A percentile compares a stretch with the other conserved stretches of the same genome.
These are phyloP conservation scores for Penicillium sp. DNA, from an alignment of 2,329 filamentous ascomycete species.

Conservation along the genomic window DNA sequence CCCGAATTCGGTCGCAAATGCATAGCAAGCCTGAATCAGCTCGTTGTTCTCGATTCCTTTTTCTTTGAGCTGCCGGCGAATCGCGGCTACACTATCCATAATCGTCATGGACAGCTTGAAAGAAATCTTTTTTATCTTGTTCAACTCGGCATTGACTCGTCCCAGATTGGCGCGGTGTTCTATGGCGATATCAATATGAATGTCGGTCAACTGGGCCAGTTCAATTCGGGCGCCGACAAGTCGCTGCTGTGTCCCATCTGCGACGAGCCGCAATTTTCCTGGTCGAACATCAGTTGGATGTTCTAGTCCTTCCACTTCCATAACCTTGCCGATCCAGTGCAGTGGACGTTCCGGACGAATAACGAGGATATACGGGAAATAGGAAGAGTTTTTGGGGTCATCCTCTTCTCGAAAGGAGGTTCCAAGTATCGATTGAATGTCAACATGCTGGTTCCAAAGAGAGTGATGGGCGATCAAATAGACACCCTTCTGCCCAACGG, in stretches of 20 bases:
- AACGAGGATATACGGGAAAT: constrained; percentile 78
- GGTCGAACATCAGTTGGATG: constrained; percentile 80
- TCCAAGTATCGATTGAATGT: constrained; percentile 80
- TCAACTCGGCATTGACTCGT: constrained; percentile 84
- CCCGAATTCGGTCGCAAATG: constrained; percentile 98
- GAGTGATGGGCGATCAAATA: constrained; percentile 82
- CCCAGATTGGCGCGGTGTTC: constrained; percentile 91
- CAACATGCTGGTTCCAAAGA: constrained; percentile 68
- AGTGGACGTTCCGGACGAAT: constrained; percentile 75
- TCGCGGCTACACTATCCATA: constrained; percentile 96
- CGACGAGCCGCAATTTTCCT: constrained; percentile 81
- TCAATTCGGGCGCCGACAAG: constrained; percentile 73
- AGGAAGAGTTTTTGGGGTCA: constrained; percentile 63
- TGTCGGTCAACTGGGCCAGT: constrained; percentile 73
- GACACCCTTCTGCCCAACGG: constrained; percentile 68
- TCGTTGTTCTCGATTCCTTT: constrained; percentile 84
- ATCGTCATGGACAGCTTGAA: constrained; percentile 97
- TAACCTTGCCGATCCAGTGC: constrained; percentile 74
- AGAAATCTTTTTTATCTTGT: constrained; percentile 90
- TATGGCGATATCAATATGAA: constrained; percentile 82
- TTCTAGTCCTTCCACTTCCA: constrained; percentile 68
- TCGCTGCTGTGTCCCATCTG: constrained; percentile 76
- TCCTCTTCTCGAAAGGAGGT: constrained; percentile 71
- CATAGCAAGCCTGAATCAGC: constrained; percentile 94
- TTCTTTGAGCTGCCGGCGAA: constrained; percentile 69